A percentile compares a stretch with the other conserved stretches of the same genome.
Conservation (phyloP, 371 early-diverging fungal genomes). For the Modicella reniformis region DNA sequence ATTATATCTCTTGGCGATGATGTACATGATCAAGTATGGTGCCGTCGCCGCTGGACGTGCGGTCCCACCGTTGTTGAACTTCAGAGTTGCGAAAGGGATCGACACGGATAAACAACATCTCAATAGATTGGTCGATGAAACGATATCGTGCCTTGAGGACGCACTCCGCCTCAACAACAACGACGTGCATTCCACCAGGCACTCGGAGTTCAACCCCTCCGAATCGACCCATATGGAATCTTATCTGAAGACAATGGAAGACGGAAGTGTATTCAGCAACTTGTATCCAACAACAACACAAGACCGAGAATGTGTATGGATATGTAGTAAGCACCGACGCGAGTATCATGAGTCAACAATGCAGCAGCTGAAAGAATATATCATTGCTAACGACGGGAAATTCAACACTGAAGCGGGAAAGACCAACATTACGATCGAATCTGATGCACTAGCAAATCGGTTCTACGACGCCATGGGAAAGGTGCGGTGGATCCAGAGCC, state of each 20-base stretch:
- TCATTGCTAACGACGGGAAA: neutral
- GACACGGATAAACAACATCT: neutral
- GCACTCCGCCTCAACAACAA: neutral
- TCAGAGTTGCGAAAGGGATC: neutral
- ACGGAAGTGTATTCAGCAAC: neutral
- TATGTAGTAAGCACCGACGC: neutral
- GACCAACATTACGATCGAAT: neutral
- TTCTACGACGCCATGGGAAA: neutral
- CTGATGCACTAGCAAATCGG: neutral
- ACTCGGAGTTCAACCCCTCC: neutral
- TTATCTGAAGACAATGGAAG: neutral
- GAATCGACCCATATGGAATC: neutral
- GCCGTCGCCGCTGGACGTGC: neutral
- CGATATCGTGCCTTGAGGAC: neutral
- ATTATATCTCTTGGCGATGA: too few relatives aligned
- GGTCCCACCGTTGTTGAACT: neutral
- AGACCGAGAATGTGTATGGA: neutral
- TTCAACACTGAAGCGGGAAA: neutral
- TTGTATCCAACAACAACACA: neutral
- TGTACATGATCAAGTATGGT: too few relatives aligned
- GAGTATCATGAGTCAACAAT: neutral
- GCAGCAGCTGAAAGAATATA: neutral
- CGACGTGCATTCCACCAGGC: neutral
- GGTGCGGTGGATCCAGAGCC: neutral
- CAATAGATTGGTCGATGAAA: neutral